Percentiles rank a stretch among this genome's conserved stretches.
Evolutionary conservation across 306 rosid genomes (phyloP).

Genomic region (Fragaria iinumae): DNA sequence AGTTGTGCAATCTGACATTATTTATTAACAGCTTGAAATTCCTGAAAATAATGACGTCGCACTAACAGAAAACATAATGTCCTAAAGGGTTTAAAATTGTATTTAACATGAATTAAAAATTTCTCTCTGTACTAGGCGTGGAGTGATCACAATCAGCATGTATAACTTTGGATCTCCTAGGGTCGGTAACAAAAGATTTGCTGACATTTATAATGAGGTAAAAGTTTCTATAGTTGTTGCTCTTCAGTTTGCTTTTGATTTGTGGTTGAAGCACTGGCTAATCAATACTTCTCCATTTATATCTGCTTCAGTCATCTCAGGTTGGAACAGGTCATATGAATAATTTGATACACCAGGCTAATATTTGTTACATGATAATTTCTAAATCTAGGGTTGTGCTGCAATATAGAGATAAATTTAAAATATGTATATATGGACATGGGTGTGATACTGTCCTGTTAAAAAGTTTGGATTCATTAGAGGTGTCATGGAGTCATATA

Average conservation of each 20-base stretch:
- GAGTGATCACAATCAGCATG: slow-evolving; percentile 74
- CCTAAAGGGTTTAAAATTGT: background rate
- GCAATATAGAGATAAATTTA: background rate
- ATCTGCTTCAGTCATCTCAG: slow-evolving; percentile 9
- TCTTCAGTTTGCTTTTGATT: slow-evolving; percentile 11
- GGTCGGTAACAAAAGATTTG: slow-evolving; percentile 92
- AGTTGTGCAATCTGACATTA: background rate
- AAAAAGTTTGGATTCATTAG: background rate
- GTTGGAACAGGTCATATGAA: background rate
- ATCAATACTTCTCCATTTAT: background rate
- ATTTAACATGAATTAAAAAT: background rate
- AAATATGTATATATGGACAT: background rate
- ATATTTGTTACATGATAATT: background rate
- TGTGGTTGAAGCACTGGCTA: slow-evolving; percentile 16
- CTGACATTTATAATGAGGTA: slow-evolving; percentile 87
- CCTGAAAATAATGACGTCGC: background rate
- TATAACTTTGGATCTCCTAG: slow-evolving; percentile 99
- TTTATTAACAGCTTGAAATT: background rate
- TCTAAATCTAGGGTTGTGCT: background rate
- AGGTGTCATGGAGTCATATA: slow-evolving; percentile 5
- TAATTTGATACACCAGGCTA: background rate
- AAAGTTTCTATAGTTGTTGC: slow-evolving; percentile 16
- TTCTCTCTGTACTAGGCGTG: slow-evolving; percentile 44
- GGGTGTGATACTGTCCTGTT: background rate
- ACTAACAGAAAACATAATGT: background rate